Base-by-base conservation (phyloP, 192 early-diverging fungal genomes). In the Rhizophagus clarus region DNA sequence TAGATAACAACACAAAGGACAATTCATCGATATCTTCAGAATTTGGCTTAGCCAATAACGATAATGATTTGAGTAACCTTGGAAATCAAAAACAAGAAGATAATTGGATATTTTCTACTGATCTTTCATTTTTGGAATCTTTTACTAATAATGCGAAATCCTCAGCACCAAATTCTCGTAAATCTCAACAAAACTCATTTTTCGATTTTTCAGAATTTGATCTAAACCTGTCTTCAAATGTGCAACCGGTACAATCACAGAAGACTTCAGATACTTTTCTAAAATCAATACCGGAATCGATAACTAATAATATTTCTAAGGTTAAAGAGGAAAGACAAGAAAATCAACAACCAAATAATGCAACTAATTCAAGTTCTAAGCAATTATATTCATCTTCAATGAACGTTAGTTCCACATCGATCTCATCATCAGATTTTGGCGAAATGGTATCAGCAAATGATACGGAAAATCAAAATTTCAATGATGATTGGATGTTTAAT, bases 371-470 rank as follows among this genome's bases (percentile, higher is more conserved):
- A 29, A 66, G 17, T 32, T 31, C 63, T 66, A 31, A 31, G 32
- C 63, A 66, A 31, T 66, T 66, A 31, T 66, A 66, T 32, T 2
- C 11, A 17, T 14, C 24, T 31, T 11, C 24, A 31, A 66, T 31
- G 24, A 66, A 66, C 1, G 11, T 17, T 31, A 31, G 63, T 66
- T 66, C 29, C 29, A 66, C 26, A 11, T 66, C 63, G 11, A 17
- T 31, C 14, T 66, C 63, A 12, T 66, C 63, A 12, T 31, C 28
- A 12, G 63, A 66, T 17, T 66, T 66, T 66, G 63, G 63, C 2
- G 63, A 66, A 66, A 31, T 66, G 24, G 26, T 66, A 66, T 66
- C 63, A 29, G 63, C 63, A 11, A 17, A 66, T 31, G 29, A 66
- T 66, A 45, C 0, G 11, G 11, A 45, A 45, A 14, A 31, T 31